These are phyloP conservation scores for Meredithiella fracta DNA, from an alignment of 2,329 filamentous ascomycete genomes.

Conservation along the genomic window DNA sequence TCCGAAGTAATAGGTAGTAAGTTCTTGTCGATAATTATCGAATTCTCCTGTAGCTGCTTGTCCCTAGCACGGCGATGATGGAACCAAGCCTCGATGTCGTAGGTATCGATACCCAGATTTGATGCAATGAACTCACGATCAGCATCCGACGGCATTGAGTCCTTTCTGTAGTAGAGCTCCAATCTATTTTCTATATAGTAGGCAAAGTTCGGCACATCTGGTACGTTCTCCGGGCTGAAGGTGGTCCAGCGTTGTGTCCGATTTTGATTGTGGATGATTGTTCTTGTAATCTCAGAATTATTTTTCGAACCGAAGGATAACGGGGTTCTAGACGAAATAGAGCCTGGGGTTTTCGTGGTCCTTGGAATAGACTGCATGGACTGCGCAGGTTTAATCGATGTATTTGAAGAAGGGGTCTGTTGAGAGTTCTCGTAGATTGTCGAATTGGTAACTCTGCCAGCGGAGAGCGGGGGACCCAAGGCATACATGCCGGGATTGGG, in stretches of 20 bases:
- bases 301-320: neutral
- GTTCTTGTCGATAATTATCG: slow-evolving; percentile 21
- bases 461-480: no score
- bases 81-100: slow-evolving; percentile 37
- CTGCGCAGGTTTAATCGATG: no score
- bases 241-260: slow-evolving; percentile 26
- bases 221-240: slow-evolving; percentile 23
- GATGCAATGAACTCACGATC: slow-evolving; percentile 38
- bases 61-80: slow-evolving; percentile 36
- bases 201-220: slow-evolving; percentile 30
- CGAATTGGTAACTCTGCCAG: no score
- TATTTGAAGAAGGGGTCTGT: no score
- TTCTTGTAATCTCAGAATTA: slow-evolving; percentile 22
- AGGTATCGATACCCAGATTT: slow-evolving; percentile 34
- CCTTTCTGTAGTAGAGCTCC: slow-evolving; percentile 35
- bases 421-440: neutral
- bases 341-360: neutral
- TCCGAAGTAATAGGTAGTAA: slow-evolving; percentile 33
- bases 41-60: slow-evolving; percentile 21
- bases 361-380: no score
- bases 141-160: slow-evolving; percentile 31
- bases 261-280: slow-evolving; percentile 31
- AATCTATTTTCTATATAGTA: slow-evolving; percentile 33
- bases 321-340: neutral
- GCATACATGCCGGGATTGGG: neutral